Base-by-base conservation (phyloP, 2,329 filamentous ascomycete genomes). In the Penicillium fuscoglaucum region DNA sequence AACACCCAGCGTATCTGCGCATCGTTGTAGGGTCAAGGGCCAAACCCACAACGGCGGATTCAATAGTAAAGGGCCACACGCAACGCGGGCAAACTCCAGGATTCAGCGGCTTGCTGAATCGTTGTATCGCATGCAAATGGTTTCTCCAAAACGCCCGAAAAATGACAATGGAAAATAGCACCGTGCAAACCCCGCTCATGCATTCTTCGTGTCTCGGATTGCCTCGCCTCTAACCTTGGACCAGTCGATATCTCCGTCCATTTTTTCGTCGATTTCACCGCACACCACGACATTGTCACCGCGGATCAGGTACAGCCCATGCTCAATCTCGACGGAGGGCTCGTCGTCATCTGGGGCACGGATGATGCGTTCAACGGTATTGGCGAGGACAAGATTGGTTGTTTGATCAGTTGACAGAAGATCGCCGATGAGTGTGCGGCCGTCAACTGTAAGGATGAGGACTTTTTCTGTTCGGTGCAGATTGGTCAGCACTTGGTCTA, bases 201-300 rank as follows among this genome's bases (percentile, higher is more conserved):
- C 74, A 72, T 97, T 92, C 76, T 95, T 97, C 69, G 92, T 93
- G 53, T 87, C 87, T 58, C 91, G 91, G 68, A 98, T 89, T 31
- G 89, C 86, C 59, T 88, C 86, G 5, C 93, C 93, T 72, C 90
- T 89, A 40, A 99, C 95, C 75, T 96, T 88, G 21, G 84, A 83
- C 95, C 95, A 99, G 78, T 97, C 88, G 72, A 99, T 98, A 68
- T 89, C 92, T 40, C 83, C 84, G 77, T 99, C 95, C 59, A 98
- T 80, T 67, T 90, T 84, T 76, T 96, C 93, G 74, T 99, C 92
- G 33, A 99, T 88, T 57, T 96, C 80, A 2, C 95, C 95, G 58
- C 95, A 90, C 17, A 96, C 83, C 61, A 92, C 93, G 48, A 99
- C 93, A 71, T 96, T 97, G 74, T 99, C 95, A 52, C 95, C 95